phyloP scores from a whole-genome alignment of 2,329 filamentous ascomycete species.

The Thielaviopsis euricoi region DNA sequence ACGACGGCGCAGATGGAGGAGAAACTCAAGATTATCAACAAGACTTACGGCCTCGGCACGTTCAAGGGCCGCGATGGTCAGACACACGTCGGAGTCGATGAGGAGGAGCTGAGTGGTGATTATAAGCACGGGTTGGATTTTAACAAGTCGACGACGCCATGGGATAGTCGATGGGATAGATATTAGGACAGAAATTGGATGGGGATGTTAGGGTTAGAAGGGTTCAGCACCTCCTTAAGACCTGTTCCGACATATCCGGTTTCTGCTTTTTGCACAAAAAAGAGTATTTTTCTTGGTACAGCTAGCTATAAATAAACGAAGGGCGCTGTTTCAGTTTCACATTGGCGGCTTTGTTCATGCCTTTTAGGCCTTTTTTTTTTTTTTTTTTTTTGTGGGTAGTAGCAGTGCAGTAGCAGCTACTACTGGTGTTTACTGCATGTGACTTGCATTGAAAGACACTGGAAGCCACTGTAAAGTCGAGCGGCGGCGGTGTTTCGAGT shows the following conservation, averaged over 20 bases:
- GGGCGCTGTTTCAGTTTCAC: too few relatives aligned
- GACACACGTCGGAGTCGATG: conserved; percentile 60
- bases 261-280: too few relatives aligned
- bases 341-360: too few relatives aligned
- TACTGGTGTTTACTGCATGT: too few relatives aligned
- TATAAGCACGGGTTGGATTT: conserved; percentile 49
- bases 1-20: conserved; percentile 44
- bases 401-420: too few relatives aligned
- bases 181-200: conserved; percentile 17
- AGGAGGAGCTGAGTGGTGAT: conserved; percentile 49
- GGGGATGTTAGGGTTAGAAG: neutral
- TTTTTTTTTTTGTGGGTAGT: neutral
- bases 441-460: too few relatives aligned
- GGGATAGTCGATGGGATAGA: conserved; percentile 27
- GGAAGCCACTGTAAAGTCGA: too few relatives aligned
- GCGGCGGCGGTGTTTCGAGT: too few relatives aligned
- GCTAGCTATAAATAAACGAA: too few relatives aligned
- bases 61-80: conserved; percentile 57
- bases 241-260: too few relatives aligned
- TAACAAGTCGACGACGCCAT: conserved; percentile 33
- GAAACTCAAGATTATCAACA: conserved; percentile 40
- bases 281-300: too few relatives aligned
- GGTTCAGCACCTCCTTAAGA: too few relatives aligned
- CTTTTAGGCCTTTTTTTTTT: neutral
- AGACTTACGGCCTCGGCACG: conserved; percentile 63